Evolutionary conservation across 129 eudicot species (phyloP).

Genomic region (Mikania micrantha): DNA sequence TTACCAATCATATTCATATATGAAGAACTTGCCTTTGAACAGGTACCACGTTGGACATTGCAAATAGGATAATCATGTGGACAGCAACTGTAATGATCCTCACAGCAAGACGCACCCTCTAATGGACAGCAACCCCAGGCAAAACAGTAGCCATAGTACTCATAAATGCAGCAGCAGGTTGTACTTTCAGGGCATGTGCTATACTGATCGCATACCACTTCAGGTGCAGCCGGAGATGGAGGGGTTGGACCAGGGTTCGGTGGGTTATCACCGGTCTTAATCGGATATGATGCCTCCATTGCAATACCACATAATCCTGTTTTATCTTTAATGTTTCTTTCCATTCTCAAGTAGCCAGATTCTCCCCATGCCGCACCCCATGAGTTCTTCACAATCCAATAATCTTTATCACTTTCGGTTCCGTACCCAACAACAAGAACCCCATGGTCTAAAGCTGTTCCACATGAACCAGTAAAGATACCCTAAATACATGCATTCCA

Average conservation of each 20-base stretch:
- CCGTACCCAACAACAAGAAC: conserved; percentile 89
- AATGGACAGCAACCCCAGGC: conserved; percentile 94
- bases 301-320: conserved; percentile 90
- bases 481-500: conserved; percentile 36
- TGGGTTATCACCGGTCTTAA: conserved; percentile 65
- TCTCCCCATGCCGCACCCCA: conserved; percentile 96
- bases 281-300: conserved; percentile 63
- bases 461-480: conserved; percentile 69
- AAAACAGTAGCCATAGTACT: conserved; percentile 58
- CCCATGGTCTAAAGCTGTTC: conserved; percentile 78
- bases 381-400: conserved; percentile 88
- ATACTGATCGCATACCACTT: conserved; percentile 60
- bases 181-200: conserved; percentile 59
- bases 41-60: conserved; percentile 58
- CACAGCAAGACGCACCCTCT: conserved; percentile 85
- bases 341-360: conserved; percentile 65
- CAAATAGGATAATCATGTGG: conserved; percentile 87
- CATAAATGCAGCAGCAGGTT: conserved; percentile 79
- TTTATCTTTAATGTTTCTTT: conserved; percentile 45
- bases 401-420: conserved; percentile 53
- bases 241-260: conserved; percentile 89
- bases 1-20: background rate
- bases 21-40: conserved; percentile 56
- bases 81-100: conserved; percentile 86
- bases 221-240: conserved; percentile 65